A percentile compares a stretch with the other conserved stretches of the same genome.
Conservation (phyloP, 1,139 yeast species). For the Candida dubliniensis region DNA sequence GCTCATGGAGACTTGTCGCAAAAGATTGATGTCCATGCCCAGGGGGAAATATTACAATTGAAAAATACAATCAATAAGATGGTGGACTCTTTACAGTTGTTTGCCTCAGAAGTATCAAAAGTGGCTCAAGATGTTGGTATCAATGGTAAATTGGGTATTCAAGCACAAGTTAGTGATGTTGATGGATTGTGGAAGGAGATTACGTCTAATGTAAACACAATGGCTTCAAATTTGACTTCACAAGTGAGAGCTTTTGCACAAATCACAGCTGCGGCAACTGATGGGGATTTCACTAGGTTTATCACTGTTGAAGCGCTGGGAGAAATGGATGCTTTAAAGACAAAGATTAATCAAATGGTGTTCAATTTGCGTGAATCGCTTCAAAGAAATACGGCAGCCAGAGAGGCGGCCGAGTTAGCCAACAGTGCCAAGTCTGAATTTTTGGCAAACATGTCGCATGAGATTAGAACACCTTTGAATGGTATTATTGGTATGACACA, state of each 20-base stretch:
- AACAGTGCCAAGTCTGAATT: slow-evolving; percentile 90
- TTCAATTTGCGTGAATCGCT: slow-evolving; percentile 82
- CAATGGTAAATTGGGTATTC: slow-evolving; percentile 88
- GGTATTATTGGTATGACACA: slow-evolving; percentile 95
- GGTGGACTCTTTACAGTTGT: slow-evolving; percentile 88
- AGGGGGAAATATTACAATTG: slow-evolving; percentile 78
- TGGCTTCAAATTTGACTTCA: slow-evolving; percentile 88
- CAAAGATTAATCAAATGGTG: slow-evolving; percentile 91
- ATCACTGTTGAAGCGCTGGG: slow-evolving; percentile 91
- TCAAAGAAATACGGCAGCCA: slow-evolving; percentile 87
- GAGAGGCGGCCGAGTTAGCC: slow-evolving; percentile 91
- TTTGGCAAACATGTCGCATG: slow-evolving; percentile 89
- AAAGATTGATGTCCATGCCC: slow-evolving; percentile 86
- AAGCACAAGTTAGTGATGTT: slow-evolving; percentile 87
- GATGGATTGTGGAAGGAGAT: slow-evolving; percentile 92
- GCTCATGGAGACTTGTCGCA: slow-evolving; percentile 89
- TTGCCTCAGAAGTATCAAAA: slow-evolving; percentile 84
- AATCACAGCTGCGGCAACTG: slow-evolving; percentile 91
- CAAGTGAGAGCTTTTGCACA: slow-evolving; percentile 94
- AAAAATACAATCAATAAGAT: slow-evolving; percentile 82
- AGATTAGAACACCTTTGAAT: slow-evolving; percentile 87
- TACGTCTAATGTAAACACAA: slow-evolving; percentile 88
- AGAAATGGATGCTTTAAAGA: slow-evolving; percentile 90
- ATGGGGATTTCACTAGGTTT: slow-evolving; percentile 87
- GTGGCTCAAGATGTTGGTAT: slow-evolving; percentile 93